Conservation (phyloP, 78 protist species). For the Dictyostelium capitatum region DNA sequence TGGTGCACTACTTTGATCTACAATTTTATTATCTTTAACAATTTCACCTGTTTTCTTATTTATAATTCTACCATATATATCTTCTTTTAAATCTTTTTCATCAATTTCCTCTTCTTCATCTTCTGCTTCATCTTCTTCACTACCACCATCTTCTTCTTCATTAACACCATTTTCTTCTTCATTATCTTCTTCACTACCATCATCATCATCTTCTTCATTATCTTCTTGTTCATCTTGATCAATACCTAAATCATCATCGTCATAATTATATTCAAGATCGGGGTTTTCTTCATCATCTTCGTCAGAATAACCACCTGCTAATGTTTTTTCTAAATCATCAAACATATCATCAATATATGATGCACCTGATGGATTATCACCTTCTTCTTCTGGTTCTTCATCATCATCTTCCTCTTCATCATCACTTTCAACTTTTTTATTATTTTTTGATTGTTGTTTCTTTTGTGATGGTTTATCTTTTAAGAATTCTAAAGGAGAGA, state of each 20-base stretch:
- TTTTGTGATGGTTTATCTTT: too few relatives aligned
- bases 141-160: background rate
- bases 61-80: slow-evolving; percentile 75
- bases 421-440: background rate
- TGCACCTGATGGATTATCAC: slow-evolving; percentile 23
- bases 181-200: background rate
- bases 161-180: background rate
- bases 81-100: slow-evolving; percentile 40
- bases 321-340: slow-evolving; percentile 38
- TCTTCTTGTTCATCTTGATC: background rate
- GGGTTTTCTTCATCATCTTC: slow-evolving; percentile 25
- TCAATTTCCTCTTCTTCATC: slow-evolving; percentile 9
- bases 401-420: slow-evolving; percentile 4
- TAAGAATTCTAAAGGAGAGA: too few relatives aligned
- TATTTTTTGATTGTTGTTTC: background rate
- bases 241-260: slow-evolving; percentile 31
- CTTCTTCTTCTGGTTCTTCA: slow-evolving; percentile 17
- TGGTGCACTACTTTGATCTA: slow-evolving; percentile 23
- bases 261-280: slow-evolving; percentile 30
- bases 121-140: slow-evolving; percentile 41
- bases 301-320: slow-evolving; percentile 30
- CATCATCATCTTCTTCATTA: background rate
- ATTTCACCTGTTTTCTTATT: slow-evolving; percentile 69
- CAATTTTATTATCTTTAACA: slow-evolving; percentile 65
- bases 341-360: slow-evolving; percentile 26